Conservation (phyloP, 2,329 filamentous ascomycete species). For the Arthroderma sp. region DNA sequence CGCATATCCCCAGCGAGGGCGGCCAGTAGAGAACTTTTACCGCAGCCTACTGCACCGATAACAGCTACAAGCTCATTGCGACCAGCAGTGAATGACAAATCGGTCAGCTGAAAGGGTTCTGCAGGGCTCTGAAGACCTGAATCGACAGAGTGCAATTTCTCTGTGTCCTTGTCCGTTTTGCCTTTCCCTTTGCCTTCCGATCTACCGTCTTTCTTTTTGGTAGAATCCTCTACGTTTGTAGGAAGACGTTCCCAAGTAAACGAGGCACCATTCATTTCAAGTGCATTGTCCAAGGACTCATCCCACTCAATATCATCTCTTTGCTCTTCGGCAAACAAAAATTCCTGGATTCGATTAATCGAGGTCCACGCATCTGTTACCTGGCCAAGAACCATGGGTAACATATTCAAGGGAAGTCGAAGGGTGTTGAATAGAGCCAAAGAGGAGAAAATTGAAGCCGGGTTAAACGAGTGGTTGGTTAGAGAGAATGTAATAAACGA, state of each 20-base stretch:
- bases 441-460: constrained; percentile 80
- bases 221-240: constrained; percentile 14
- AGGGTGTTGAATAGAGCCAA: constrained; percentile 87
- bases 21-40: constrained; percentile 79
- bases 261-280: constrained; percentile 58
- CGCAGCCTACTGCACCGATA: constrained; percentile 51
- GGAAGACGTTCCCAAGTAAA: constrained; percentile 70
- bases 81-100: constrained; percentile 27
- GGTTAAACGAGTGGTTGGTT: constrained; percentile 54
- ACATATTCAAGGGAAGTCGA: constrained; percentile 75
- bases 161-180: neutral
- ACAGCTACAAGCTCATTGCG: constrained; percentile 31
- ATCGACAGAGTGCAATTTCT: constrained; percentile 13
- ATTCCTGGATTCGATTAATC: constrained; percentile 74
- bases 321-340: constrained; percentile 73
- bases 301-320: constrained; percentile 56
- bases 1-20: constrained; percentile 92
- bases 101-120: constrained; percentile 32
- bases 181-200: neutral
- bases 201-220: constrained; percentile 11
- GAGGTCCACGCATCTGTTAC: constrained; percentile 83
- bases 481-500: constrained; percentile 70
- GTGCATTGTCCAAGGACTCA: constrained; percentile 41
- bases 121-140: constrained; percentile 17
- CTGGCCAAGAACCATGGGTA: constrained; percentile 80